A percentile compares a stretch with the other conserved stretches of the same genome.
Conservation (phyloP, 2,329 filamentous ascomycete genomes). For the Beauveria scarabaeidicola region DNA sequence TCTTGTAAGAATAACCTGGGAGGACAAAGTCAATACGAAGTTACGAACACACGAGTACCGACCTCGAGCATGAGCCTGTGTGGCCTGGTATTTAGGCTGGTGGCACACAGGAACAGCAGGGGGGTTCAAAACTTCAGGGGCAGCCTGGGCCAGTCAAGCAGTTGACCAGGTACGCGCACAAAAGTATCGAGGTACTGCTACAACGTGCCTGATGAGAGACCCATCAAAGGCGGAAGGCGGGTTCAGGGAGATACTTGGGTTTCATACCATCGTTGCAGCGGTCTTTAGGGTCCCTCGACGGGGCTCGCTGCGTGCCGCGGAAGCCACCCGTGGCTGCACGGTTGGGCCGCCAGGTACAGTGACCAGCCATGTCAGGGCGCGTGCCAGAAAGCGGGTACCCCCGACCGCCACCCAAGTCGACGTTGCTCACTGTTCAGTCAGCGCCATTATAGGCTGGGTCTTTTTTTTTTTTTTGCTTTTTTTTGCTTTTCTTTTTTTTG, state of each 20-base stretch:
- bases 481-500: too few species aligned
- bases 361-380: constrained; percentile 1
- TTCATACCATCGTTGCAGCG: neutral
- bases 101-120: too few species aligned
- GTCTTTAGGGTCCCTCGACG: neutral
- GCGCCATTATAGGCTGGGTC: neutral
- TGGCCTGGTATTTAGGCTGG: too few species aligned
- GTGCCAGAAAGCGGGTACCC: constrained; percentile 4
- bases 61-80: too few species aligned
- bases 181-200: neutral
- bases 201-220: constrained; percentile 1
- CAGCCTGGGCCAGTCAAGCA: neutral
- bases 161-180: neutral
- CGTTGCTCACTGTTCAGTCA: neutral
- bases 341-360: constrained; percentile 11
- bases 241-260: constrained; percentile 1
- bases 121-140: neutral
- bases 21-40: too few species aligned
- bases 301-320: neutral
- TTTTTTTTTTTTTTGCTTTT: neutral
- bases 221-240: neutral
- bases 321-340: constrained; percentile 5
- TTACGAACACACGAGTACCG: too few species aligned
- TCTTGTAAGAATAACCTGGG: too few species aligned
- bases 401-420: neutral